Evolutionary conservation across 306 rosid species (phyloP).

Genomic region (Cucumis melo): DNA sequence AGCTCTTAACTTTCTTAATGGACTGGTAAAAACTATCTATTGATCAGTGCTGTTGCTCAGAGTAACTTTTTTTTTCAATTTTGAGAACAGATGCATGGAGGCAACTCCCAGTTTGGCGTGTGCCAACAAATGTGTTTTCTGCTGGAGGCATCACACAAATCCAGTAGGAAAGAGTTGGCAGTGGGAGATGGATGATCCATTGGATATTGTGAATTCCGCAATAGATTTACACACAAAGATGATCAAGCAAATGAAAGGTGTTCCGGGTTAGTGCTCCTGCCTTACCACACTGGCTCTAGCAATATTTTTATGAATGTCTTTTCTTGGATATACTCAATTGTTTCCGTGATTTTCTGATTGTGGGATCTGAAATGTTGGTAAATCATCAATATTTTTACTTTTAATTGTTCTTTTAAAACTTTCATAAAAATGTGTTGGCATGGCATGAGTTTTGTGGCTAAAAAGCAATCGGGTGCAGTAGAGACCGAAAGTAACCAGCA

Average conservation of each 20-base stretch:
- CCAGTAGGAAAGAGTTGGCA: conserved; percentile 99
- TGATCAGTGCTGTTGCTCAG: not conserved
- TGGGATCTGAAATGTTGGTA: not conserved
- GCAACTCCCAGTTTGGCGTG: conserved; percentile 99
- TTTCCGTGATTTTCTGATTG: not conserved
- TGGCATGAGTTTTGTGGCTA: too few relatives aligned
- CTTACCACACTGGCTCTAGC: not conserved
- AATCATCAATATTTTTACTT: too few relatives aligned
- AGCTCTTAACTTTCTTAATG: not conserved
- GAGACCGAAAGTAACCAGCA: too few relatives aligned
- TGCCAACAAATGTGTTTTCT: conserved; percentile 96
- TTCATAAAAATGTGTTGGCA: too few relatives aligned
- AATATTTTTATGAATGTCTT: not conserved
- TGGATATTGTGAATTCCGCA: conserved; percentile 77
- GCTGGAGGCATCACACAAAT: conserved; percentile 99
- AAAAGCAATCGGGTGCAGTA: too few relatives aligned
- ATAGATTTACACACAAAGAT: conserved; percentile 64
- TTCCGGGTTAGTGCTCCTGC: conserved; percentile 56
- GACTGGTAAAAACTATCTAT: not conserved
- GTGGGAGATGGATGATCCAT: conserved; percentile 97
- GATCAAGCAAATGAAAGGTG: conserved; percentile 99
- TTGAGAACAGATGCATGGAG: conserved; percentile 84
- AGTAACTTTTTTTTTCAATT: not conserved
- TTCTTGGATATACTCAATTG: not conserved
- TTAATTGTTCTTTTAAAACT: too few relatives aligned